Conservation (phyloP, 495 filamentous ascomycete species). For the Penicillium paradoxum region DNA sequence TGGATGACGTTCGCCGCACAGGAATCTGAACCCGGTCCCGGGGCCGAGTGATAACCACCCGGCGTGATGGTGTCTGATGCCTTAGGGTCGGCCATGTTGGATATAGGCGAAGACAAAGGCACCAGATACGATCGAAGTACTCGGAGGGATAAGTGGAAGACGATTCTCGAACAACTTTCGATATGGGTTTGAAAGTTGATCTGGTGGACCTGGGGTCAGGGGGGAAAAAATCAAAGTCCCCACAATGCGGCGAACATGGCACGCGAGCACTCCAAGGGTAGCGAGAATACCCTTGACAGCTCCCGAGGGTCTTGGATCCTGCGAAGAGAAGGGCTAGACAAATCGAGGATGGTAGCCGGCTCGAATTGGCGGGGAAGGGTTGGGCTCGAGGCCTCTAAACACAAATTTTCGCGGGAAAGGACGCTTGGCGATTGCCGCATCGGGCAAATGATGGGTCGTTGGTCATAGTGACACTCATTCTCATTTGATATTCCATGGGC, state of each 20-base stretch:
- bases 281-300: not conserved
- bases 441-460: conserved; percentile 3
- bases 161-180: not conserved
- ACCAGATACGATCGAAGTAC: not conserved
- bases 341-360: conserved; percentile 1
- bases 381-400: conserved; percentile 10
- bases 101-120: conserved; percentile 7
- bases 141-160: not conserved
- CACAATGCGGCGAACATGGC: conserved; percentile 19
- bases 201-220: conserved; percentile 1
- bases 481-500: not conserved
- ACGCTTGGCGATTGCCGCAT: conserved; percentile 16
- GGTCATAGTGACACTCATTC: not conserved
- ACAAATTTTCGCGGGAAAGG: conserved; percentile 19
- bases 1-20: conserved; percentile 36
- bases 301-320: conserved; percentile 1
- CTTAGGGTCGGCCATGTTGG: conserved; percentile 23
- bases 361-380: conserved; percentile 16
- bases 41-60: conserved; percentile 19
- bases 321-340: conserved; percentile 7
- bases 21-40: conserved; percentile 19
- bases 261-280: conserved; percentile 16
- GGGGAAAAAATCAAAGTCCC: conserved; percentile 18
- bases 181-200: conserved; percentile 5
- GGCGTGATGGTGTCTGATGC: conserved; percentile 26